Evolutionary conservation across 495 filamentous ascomycete species (phyloP), one percentile per base, ranked within the genome.

Genomic region (Chaetomidium leptoderma): DNA sequence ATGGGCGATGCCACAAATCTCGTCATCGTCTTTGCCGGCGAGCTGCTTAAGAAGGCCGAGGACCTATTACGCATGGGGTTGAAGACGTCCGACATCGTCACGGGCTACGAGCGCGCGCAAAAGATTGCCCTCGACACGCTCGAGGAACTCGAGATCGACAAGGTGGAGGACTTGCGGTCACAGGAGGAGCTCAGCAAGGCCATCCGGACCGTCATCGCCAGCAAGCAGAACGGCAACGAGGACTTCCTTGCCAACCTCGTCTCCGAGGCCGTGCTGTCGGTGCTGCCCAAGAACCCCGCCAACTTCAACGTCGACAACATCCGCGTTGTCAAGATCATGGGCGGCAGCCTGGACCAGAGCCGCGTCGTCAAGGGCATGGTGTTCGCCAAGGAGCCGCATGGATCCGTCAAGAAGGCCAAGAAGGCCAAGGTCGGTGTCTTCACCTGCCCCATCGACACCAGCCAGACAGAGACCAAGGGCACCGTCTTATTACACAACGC

Each of bases 301-400:
- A 96, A 97, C 78, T 99, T 99, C 79, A 99, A 97, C 74, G 95
- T 99, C 63, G 95, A 99, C 79, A 99, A 97, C 69, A 85, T 99
- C 62, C 90, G 95, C 48, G 95, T 99, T 57, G 95, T 99, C 57
- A 99, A 99, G 79, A 97, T 99, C 64, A 97, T 99, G 95, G 95
- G 95, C 61, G 93, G 95, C 57, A 89, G 86, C 69, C 78, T 97
- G 67, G 89, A 90, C 67, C 92, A 97, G 74, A 93, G 89, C 67
- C 84, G 84, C 59, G 93, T 99, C 23, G 88, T 99, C 35, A 96
- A 88, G 80, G 95, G 95, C 64, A 99, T 99, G 95, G 95, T 99
- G 29, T 97, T 99, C 70, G 84, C 88, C 57, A 83, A 93, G 57
- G 90, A 96, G 67, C 95, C 95, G 14, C 86, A 97, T 68, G 92